Conservation (phyloP, 805 yeast species). For the Candida tammaniensis region DNA sequence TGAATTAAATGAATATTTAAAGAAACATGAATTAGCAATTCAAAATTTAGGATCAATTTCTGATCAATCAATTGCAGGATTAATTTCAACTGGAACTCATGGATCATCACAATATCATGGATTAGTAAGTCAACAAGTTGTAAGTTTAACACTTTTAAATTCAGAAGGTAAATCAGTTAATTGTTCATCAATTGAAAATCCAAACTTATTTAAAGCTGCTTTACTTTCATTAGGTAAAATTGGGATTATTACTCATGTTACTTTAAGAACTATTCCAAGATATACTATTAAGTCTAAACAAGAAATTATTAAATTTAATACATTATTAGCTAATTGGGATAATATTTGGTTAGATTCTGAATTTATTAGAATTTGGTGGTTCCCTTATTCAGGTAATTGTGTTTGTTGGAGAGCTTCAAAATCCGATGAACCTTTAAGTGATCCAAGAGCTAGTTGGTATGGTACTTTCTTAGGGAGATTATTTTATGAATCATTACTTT, state of each 20-base stretch:
- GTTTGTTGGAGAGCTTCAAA: constrained; percentile 88
- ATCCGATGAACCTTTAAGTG: constrained; percentile 59
- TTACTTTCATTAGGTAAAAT: constrained; percentile 84
- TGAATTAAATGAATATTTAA: constrained; percentile 68
- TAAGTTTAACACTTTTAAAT: constrained; percentile 68
- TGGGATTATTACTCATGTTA: constrained; percentile 84
- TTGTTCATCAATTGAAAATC: constrained; percentile 63
- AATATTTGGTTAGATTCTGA: constrained; percentile 85
- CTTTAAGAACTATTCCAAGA: constrained; percentile 78
- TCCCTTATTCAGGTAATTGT: constrained; percentile 84
- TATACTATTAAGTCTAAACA: constrained; percentile 79
- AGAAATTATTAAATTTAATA: constrained; percentile 76
- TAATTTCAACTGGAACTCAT: constrained; percentile 94
- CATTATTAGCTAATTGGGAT: constrained; percentile 71
- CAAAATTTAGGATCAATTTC: constrained; percentile 93
- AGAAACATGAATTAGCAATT: constrained; percentile 65
- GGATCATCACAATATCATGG: constrained; percentile 96
- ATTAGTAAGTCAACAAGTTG: constrained; percentile 82
- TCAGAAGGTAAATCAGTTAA: constrained; percentile 70
- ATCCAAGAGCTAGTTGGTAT: constrained; percentile 77
- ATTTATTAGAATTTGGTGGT: constrained; percentile 96
- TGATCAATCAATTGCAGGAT: constrained; percentile 93
- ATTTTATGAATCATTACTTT: constrained; percentile 75
- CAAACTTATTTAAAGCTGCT: constrained; percentile 75
- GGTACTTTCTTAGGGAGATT: constrained; percentile 77